Evolutionary conservation across 345 rosid species (phyloP), one percentile per base, ranked within the genome.

Genomic region (Eucalyptus coolabah): DNA sequence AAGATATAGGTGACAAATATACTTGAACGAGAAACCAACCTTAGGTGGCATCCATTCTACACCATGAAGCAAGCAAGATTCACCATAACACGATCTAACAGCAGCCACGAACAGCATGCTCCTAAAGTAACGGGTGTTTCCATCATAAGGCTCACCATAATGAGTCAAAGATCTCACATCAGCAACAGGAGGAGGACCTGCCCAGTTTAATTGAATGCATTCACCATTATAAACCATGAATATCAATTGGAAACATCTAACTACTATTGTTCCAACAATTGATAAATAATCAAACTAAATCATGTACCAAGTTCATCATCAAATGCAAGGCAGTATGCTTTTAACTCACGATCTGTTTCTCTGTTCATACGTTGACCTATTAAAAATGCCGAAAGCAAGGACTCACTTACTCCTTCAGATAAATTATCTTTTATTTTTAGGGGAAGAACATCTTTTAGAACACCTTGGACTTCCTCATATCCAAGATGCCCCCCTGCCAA

Each of bases 41-140:
- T 97, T 96, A 60, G 98, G 99, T 89, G 99, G 97, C 99, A 98
- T 97, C 99, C 99, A 98, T 82, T 97, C 99, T 87, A 95, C 98
- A 50, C 98, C 99, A 93, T 98, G 99, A 89, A 98, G 99, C 94
- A 98, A 54, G 90, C 97, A 94, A 88, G 99, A 96, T 95, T 98
- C 99, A 88, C 96, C 95, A 72, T 96, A 98, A 90, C 98, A 98
- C 37, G 99, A 95, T 95, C 99, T 95, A 92, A 98, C 99, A 1
- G 98, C 94, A 92, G 99, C 98, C 88, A 97, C 98, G 91, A 95
- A 98, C 87, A 98, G 90, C 21, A 96, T 97, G 93, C 96, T 96
- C 90, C 97, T 94, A 89, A 98, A 98, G 93, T 77, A 97, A 77
- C 99, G 96, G 23, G 99, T 98, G 90, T 97, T 98, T 88, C 99